A percentile compares a stretch with the other conserved stretches of the same genome.
These are phyloP conservation scores for Endotrypanum monterogeii DNA, from an alignment of 208 protist species.

Conservation along the genomic window DNA sequence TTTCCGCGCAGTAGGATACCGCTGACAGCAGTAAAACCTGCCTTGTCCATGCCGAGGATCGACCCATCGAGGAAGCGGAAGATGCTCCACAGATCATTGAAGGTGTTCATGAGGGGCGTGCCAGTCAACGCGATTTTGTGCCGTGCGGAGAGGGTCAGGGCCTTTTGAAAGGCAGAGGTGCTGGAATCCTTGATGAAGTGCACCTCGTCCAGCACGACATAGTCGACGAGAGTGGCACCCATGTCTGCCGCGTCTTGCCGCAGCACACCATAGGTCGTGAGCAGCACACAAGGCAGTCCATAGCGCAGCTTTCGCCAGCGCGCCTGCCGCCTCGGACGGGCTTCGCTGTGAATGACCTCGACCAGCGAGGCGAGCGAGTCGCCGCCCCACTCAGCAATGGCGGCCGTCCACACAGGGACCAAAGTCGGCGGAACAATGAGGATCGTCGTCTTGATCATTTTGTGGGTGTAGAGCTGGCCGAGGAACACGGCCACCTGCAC, in stretches of 20 bases:
- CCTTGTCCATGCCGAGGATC: slow-evolving; percentile 42
- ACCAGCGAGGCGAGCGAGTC: slow-evolving; percentile 18
- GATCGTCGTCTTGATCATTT: slow-evolving; percentile 90
- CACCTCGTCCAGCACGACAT: slow-evolving; percentile 85
- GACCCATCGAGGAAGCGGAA: slow-evolving; percentile 79
- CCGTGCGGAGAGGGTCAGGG: slow-evolving; percentile 57
- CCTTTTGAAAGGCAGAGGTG: slow-evolving; percentile 60
- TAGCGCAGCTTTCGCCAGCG: slow-evolving; percentile 61
- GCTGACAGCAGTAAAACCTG: slow-evolving; percentile 53
- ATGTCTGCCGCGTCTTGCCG: slow-evolving; percentile 65
- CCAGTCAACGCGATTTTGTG: slow-evolving; percentile 86
- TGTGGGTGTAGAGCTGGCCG: slow-evolving; percentile 66
- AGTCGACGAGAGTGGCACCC: slow-evolving; percentile 67
- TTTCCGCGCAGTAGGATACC: slow-evolving; percentile 69
- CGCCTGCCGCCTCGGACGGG: slow-evolving; percentile 44
- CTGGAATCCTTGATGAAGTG: slow-evolving; percentile 78
- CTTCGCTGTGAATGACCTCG: slow-evolving; percentile 65
- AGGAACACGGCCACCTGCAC: slow-evolving; percentile 95
- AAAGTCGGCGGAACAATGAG: slow-evolving; percentile 92
- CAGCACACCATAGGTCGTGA: slow-evolving; percentile 87
- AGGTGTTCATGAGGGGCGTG: slow-evolving; percentile 87
- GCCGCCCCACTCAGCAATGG: slow-evolving; percentile 76
- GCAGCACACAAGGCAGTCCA: slow-evolving; percentile 53
- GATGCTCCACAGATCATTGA: slow-evolving; percentile 86
- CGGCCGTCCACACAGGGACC: slow-evolving; percentile 93